Conservation (phyloP, 2,329 filamentous ascomycete species). For the Colletotrichum falcatum region DNA sequence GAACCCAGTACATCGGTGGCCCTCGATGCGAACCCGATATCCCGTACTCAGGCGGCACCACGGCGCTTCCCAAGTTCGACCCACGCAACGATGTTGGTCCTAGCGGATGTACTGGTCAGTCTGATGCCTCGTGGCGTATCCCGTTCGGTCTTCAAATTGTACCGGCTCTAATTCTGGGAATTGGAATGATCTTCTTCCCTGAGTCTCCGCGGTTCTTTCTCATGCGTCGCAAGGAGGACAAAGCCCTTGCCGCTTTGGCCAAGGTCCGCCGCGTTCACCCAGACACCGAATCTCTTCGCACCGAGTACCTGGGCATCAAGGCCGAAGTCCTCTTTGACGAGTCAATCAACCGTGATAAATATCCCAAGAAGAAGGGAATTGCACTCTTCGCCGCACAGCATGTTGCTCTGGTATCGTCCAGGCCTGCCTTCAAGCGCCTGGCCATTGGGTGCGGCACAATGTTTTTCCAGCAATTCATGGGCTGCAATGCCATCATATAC, state of each 20-base stretch:
- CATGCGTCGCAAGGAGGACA: constrained; percentile 50
- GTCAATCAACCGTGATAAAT: neutral
- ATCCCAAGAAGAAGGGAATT: neutral
- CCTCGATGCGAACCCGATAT: constrained; percentile 60
- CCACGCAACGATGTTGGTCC: constrained; percentile 58
- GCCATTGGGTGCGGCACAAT: neutral
- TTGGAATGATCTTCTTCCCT: constrained; percentile 66
- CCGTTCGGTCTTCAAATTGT: neutral
- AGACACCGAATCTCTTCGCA: constrained; percentile 49
- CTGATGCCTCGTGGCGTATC: neutral
- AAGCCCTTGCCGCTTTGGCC: constrained; percentile 49
- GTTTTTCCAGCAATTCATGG: neutral
- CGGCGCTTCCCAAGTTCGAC: constrained; percentile 54
- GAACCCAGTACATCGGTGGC: constrained; percentile 56
- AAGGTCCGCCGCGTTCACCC: constrained; percentile 50
- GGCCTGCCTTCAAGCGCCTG: neutral
- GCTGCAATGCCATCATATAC: neutral
- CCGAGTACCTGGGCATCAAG: neutral
- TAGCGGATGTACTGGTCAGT: neutral
- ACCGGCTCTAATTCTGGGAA: constrained; percentile 65
- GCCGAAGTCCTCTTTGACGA: neutral
- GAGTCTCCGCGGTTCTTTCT: constrained; percentile 52
- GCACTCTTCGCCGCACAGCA: neutral
- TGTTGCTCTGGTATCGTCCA: neutral
- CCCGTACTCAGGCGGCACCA: constrained; percentile 58